Conservation (phyloP, 2,329 filamentous ascomycete genomes). For the Raffaelea arxii region DNA sequence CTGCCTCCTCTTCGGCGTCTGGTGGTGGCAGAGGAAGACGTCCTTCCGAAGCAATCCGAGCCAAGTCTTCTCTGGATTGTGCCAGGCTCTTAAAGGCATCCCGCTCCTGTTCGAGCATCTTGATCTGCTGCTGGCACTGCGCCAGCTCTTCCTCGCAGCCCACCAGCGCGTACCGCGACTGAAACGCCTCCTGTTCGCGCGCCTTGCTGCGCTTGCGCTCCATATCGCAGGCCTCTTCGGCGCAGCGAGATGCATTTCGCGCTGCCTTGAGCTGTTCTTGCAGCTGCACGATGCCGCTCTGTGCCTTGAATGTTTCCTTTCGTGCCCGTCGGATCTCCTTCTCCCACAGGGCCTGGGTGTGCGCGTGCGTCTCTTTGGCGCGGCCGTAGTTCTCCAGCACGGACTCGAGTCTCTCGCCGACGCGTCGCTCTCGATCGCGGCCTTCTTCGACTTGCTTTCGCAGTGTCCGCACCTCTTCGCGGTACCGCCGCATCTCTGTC, state of each 20-base stretch:
- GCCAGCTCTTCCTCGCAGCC: slow-evolving; percentile 58
- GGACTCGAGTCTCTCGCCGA: slow-evolving; percentile 56
- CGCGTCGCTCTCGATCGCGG: slow-evolving; percentile 54
- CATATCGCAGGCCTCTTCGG: slow-evolving; percentile 49
- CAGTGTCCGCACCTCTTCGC: slow-evolving; percentile 49
- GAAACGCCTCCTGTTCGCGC: slow-evolving; percentile 60
- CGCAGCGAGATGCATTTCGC: slow-evolving; percentile 41
- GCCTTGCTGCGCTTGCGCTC: slow-evolving; percentile 53
- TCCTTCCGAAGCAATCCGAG: slow-evolving; percentile 62
- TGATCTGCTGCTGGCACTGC: slow-evolving; percentile 51
- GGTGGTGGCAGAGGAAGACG: slow-evolving; percentile 52
- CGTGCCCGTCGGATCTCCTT: slow-evolving; percentile 61
- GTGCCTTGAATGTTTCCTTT: slow-evolving; percentile 68
- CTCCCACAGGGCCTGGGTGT: slow-evolving; percentile 60
- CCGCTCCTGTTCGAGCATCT: slow-evolving; percentile 61
- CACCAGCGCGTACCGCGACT: slow-evolving; percentile 55
- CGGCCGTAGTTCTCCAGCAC: slow-evolving; percentile 64
- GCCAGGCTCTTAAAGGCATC: slow-evolving; percentile 64
- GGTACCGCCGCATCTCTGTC: slow-evolving; percentile 52
- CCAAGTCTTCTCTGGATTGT: slow-evolving; percentile 59
- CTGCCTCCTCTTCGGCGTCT: slow-evolving; percentile 29
- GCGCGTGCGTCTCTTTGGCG: slow-evolving; percentile 58
- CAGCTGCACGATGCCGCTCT: slow-evolving; percentile 58
- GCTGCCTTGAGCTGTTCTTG: slow-evolving; percentile 63
- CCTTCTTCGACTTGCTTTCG: slow-evolving; percentile 54